Percentiles rank a stretch among this genome's conserved stretches.
Evolutionary conservation across 73 alveolate genomes (phyloP).

Genomic region (Paramecium tetraurelia): DNA sequence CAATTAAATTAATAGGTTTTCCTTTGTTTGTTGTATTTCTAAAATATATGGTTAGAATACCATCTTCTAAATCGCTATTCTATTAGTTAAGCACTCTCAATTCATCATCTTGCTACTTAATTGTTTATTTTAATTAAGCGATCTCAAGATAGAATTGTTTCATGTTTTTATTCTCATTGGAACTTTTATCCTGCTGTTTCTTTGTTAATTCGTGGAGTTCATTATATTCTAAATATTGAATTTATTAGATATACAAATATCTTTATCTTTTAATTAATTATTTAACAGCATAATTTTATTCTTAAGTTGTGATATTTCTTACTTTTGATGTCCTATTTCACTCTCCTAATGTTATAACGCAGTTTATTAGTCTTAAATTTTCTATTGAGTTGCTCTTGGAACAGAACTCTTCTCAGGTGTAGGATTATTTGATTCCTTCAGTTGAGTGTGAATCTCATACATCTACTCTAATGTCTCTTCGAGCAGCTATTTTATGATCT

Average conservation of each 20-base stretch:
- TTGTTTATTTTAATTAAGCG: background rate
- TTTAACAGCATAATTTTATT: background rate
- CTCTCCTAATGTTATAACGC: slow-evolving; percentile 14
- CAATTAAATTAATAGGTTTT: background rate
- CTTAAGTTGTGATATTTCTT: background rate
- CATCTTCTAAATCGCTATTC: background rate
- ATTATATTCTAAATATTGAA: background rate
- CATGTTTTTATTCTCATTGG: background rate
- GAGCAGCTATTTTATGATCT: background rate
- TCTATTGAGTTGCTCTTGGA: background rate
- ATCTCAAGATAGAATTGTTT: slow-evolving; percentile 21
- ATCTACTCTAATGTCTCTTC: slow-evolving; percentile 4
- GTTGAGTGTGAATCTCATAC: background rate
- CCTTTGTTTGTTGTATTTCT: background rate
- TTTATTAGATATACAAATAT: background rate
- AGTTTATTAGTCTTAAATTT: background rate
- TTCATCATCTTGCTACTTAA: background rate
- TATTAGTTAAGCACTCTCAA: background rate
- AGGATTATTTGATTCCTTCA: background rate
- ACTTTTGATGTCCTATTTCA: background rate
- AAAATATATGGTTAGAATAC: background rate
- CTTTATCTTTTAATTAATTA: background rate
- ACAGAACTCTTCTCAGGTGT: background rate
- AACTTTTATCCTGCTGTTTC: background rate
- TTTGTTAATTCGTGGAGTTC: background rate